phyloP scores from a whole-genome alignment of 2,329 filamentous ascomycete species.

The Fusarium clavum region DNA sequence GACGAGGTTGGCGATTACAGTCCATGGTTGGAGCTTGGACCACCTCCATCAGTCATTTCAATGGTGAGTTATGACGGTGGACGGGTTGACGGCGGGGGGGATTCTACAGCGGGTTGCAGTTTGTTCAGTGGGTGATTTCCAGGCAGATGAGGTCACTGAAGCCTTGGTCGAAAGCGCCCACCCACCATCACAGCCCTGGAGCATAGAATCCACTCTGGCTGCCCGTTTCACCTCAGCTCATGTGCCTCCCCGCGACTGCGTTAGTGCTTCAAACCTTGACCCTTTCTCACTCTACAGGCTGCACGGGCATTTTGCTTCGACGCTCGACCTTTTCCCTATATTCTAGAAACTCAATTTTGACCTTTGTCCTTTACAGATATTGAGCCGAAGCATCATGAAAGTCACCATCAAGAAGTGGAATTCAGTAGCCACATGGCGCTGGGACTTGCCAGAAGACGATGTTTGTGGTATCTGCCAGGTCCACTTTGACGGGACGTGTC shows the following conservation, averaged over 20 bases:
- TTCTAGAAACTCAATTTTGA: conserved; percentile 1
- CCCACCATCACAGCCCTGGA: conserved; percentile 15
- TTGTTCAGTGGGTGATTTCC: conserved; percentile 34
- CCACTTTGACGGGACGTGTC: conserved; percentile 97
- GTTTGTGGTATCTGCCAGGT: conserved; percentile 99
- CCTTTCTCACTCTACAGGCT: conserved; percentile 23
- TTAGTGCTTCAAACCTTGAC: conserved; percentile 33
- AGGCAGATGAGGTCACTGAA: conserved; percentile 45
- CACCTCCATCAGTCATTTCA: conserved; percentile 35
- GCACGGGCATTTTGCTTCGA: conserved; percentile 28
- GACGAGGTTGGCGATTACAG: conserved; percentile 42
- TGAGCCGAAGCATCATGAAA: conserved; percentile 73
- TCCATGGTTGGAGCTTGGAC: conserved; percentile 43
- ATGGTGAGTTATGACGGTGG: conserved; percentile 24
- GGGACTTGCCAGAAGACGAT: conserved; percentile 97
- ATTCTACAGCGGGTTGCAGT: conserved; percentile 21
- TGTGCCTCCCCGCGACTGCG: conserved; percentile 10
- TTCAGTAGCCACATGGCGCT: conserved; percentile 94
- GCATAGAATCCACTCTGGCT: background rate
- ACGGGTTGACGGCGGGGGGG: conserved; percentile 13
- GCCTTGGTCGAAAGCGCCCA: conserved; percentile 15
- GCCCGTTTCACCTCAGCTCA: conserved; percentile 26
- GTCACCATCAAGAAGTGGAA: conserved; percentile 95
- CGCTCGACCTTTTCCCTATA: conserved; percentile 8
- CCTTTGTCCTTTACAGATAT: background rate